These are phyloP conservation scores for Fusarium sp. DNA, from an alignment of 2,329 filamentous ascomycete genomes.

Conservation along the genomic window DNA sequence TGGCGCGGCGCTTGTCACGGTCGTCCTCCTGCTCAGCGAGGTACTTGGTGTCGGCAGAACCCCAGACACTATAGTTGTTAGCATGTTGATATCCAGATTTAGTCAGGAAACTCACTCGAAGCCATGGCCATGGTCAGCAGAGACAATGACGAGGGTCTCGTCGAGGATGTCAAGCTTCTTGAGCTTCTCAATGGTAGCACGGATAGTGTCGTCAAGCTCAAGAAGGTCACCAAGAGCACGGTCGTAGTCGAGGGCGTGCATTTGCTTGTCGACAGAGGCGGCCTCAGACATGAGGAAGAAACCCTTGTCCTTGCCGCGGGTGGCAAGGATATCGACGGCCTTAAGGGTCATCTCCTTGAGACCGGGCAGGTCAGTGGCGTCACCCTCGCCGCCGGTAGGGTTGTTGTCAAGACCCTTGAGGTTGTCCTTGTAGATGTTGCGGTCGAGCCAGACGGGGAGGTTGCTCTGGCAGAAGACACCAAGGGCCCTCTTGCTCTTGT, in stretches of 20 bases:
- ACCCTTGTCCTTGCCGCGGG: conserved; percentile 70
- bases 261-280: conserved; percentile 87
- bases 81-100: conserved; percentile 9
- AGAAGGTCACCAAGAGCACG: conserved; percentile 84
- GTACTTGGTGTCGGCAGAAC: conserved; percentile 81
- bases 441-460: conserved; percentile 85
- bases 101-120: conserved; percentile 64
- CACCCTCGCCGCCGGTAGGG: conserved; percentile 68
- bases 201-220: conserved; percentile 84
- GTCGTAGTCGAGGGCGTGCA: conserved; percentile 86
- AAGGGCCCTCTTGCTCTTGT: conserved; percentile 69
- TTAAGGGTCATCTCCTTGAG: conserved; percentile 91
- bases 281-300: conserved; percentile 91
- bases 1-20: conserved; percentile 75
- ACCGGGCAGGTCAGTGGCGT: conserved; percentile 78
- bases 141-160: conserved; percentile 80
- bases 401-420: conserved; percentile 70
- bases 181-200: conserved; percentile 75
- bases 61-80: conserved; percentile 66
- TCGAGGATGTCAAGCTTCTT: conserved; percentile 70
- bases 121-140: conserved; percentile 88
- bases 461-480: conserved; percentile 79
- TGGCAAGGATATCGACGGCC: conserved; percentile 79
- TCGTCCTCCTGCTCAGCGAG: conserved; percentile 69
- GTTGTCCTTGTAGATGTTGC: conserved; percentile 79